These are phyloP conservation scores for Blastomyces silverae DNA, from an alignment of 2,329 filamentous ascomycete genomes.

Conservation along the genomic window DNA sequence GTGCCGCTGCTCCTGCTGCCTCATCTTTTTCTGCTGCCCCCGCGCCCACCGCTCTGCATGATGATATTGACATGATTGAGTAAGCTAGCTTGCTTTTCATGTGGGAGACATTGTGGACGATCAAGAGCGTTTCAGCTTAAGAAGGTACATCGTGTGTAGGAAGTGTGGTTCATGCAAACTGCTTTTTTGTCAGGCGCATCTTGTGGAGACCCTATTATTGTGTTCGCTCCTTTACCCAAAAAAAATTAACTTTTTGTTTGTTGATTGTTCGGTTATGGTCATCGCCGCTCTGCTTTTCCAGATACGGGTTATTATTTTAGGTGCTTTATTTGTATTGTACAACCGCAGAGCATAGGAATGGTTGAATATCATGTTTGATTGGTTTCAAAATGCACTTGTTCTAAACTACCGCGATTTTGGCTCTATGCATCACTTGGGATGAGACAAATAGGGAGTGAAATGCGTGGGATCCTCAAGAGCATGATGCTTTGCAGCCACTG, in stretches of 20 bases:
- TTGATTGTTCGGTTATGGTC: neutral
- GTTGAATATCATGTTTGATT: constrained; percentile 9
- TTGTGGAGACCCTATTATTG: neutral
- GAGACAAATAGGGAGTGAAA: neutral
- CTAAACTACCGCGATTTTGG: neutral
- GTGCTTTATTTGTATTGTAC: constrained; percentile 4
- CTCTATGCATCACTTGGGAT: neutral
- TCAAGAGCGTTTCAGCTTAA: neutral
- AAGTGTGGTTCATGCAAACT: neutral
- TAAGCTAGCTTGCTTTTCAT: constrained; percentile 1
- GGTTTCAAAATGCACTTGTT: neutral
- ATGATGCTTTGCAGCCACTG: neutral
- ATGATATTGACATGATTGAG: constrained; percentile 24
- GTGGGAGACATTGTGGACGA: neutral
- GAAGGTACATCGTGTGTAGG: neutral
- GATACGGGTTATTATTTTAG: neutral
- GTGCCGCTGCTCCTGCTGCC: constrained; percentile 3
- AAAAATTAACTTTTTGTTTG: neutral
- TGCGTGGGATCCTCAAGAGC: neutral
- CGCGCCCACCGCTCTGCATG: constrained; percentile 14
- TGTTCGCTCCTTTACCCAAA: neutral
- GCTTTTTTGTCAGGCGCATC: neutral
- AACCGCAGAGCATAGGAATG: neutral
- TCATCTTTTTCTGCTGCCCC: constrained; percentile 12
- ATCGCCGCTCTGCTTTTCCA: constrained; percentile 5